Base-by-base conservation (phyloP, 2,329 filamentous ascomycete species). In the Exophiala alcalophila region DNA sequence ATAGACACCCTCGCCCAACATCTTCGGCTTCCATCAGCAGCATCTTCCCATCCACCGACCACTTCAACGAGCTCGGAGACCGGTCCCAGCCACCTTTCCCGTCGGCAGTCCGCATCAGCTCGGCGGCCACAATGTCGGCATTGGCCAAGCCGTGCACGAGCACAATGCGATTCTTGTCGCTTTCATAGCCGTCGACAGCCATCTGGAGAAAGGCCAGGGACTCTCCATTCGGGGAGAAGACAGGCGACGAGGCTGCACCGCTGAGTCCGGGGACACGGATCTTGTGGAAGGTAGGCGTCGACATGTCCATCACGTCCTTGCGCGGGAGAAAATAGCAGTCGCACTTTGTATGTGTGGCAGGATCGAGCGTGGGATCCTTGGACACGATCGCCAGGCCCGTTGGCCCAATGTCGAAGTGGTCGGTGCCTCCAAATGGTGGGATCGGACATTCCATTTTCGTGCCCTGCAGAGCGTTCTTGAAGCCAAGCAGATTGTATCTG, bases 341-440 rank as follows among this genome's bases (percentile, higher is more conserved):
- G 53, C 67, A 67, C 34, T 66, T 64, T 0, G 70, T 73, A 54
- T 73, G 69, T 2, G 63, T 65, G 4, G 70, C 70, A 8, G 66
- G 66, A 40, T 70, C 67, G 10, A 70, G 44, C 5, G 54, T 57
- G 2, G 69, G 69, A 44, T 72, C 69, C 47, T 70, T 72, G 1
- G 66, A 63, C 34, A 72, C 63, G 47, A 73, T 18, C 4, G 39
- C 34, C 15, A 57, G 31, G 11, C 69, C 68, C 1, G 60, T 61
- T 0, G 63, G 60, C 33, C 68, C 69, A 31, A 73, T 64, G 47
- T 71, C 70, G 50, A 71, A 73, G 47, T 71, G 60, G 15, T 67
- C 65, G 9, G 64, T 58, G 7, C 69, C 69, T 2, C 69, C 70
- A 49, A 72, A 72, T 1, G 70, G 65, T 1, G 69, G 68, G 23